Conservation (phyloP, 371 early-diverging fungal genomes). For the Enterospora canceri region DNA sequence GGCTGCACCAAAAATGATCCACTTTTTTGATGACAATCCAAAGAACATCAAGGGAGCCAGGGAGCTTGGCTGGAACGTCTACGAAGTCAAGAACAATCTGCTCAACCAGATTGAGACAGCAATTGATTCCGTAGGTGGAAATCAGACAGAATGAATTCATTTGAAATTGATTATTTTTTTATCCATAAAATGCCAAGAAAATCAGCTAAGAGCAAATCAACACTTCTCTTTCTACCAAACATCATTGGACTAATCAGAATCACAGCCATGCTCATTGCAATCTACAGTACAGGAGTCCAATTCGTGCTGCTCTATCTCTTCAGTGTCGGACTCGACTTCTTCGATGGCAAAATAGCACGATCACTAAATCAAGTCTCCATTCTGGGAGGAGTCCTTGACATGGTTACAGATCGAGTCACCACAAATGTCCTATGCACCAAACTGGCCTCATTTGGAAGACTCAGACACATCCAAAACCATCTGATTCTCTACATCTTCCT, state of each 20-base stretch:
- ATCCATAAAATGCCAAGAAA: too few species aligned
- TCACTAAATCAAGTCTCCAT: slow-evolving; percentile 67
- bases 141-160: too few species aligned
- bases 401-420: slow-evolving; percentile 43
- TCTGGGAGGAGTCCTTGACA: slow-evolving; percentile 42
- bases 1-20: slow-evolving; percentile 10
- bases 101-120: too few species aligned
- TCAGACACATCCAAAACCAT: neutral
- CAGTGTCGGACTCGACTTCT: slow-evolving; percentile 76
- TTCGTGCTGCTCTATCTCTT: slow-evolving; percentile 61
- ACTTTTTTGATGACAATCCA: slow-evolving; percentile 37
- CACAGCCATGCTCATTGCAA: slow-evolving; percentile 17
- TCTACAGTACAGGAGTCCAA: neutral
- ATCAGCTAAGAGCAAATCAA: too few species aligned
- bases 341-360: slow-evolving; percentile 80
- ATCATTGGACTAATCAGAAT: slow-evolving; percentile 35
- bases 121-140: too few species aligned
- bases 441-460: too few species aligned
- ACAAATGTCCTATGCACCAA: neutral
- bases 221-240: slow-evolving; percentile 38
- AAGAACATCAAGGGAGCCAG: slow-evolving; percentile 23
- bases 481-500: slow-evolving; percentile 15
- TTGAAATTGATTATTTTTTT: too few species aligned
- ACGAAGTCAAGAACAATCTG: slow-evolving; percentile 10
- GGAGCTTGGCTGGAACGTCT: slow-evolving; percentile 29